Percentiles rank a stretch among this genome's conserved stretches.
phyloP scores from a whole-genome alignment of 345 rosid species.

The Gossypium ekmanianum region DNA sequence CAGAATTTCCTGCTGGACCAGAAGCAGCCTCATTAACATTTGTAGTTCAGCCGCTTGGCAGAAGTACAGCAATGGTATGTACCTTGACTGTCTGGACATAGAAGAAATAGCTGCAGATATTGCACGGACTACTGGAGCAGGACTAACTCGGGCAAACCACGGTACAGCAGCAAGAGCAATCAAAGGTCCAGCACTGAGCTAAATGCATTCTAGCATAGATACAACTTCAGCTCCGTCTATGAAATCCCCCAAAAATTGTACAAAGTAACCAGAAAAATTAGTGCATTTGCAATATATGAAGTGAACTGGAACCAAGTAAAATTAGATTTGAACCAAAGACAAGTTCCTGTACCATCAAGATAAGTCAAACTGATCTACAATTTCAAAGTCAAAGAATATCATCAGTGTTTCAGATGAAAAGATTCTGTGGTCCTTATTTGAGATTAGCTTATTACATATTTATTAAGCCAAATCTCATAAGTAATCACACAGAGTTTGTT shows the following conservation, averaged over 20 bases:
- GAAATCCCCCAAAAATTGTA: slow-evolving; percentile 82
- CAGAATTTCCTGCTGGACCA: slow-evolving; percentile 42
- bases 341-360: not conserved
- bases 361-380: not conserved
- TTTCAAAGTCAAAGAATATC: not conserved
- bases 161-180: slow-evolving; percentile 95
- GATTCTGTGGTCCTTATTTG: not conserved
- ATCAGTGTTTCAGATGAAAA: not conserved
- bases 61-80: slow-evolving; percentile 49
- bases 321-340: not conserved
- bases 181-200: slow-evolving; percentile 92
- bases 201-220: slow-evolving; percentile 94
- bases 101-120: slow-evolving; percentile 44
- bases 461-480: slow-evolving; percentile 1
- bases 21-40: slow-evolving; percentile 50
- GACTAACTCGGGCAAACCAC: slow-evolving; percentile 89
- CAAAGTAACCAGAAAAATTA: slow-evolving; percentile 13
- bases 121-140: slow-evolving; percentile 57
- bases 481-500: not conserved
- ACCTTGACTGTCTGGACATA: slow-evolving; percentile 60
- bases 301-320: not conserved
- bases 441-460: not conserved
- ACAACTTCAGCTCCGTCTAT: slow-evolving; percentile 94
- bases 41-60: slow-evolving; percentile 37
- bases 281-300: slow-evolving; percentile 15